Evolutionary conservation across 257 asterid genomes (phyloP).

Genomic region (Knoxia roxburghii): DNA sequence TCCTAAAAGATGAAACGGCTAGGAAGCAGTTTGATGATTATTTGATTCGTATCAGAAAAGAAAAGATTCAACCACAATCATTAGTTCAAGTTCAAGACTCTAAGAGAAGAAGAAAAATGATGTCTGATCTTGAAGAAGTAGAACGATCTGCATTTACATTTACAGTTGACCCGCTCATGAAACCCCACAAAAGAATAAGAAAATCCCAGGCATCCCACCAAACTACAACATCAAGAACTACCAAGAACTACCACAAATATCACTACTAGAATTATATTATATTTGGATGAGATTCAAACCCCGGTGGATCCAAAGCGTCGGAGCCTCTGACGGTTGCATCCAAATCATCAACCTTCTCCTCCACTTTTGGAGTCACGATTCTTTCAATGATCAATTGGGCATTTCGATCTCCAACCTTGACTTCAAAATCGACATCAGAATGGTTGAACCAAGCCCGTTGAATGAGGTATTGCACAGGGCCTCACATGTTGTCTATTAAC

Average conservation of each 20-base stretch:
- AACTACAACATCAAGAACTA: too few relatives aligned
- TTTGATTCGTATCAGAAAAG: conserved; percentile 52
- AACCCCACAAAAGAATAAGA: too few relatives aligned
- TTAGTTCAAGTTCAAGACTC: conserved; percentile 58
- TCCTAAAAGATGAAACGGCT: conserved; percentile 65
- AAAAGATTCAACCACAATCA: conserved; percentile 50
- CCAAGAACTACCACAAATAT: not conserved
- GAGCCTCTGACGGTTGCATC: conserved; percentile 36
- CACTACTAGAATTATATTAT: not conserved
- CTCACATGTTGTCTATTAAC: too few relatives aligned
- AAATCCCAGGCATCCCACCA: too few relatives aligned
- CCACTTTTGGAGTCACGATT: conserved; percentile 30
- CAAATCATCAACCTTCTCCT: conserved; percentile 35
- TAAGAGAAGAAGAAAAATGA: conserved; percentile 71
- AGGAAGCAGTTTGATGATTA: conserved; percentile 70
- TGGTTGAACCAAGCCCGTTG: too few relatives aligned
- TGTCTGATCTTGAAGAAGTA: conserved; percentile 75
- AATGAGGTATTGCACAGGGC: too few relatives aligned
- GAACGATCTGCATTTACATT: conserved; percentile 51
- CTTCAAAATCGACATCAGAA: conserved; percentile 37
- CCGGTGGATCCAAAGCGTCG: conserved; percentile 44
- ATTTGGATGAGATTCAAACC: conserved; percentile 13
- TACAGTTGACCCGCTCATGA: conserved; percentile 34
- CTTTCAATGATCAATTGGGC: conserved; percentile 40
- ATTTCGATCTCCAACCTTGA: conserved; percentile 34